Conservation (phyloP, 129 eudicot species). For the Tagetes patula region DNA sequence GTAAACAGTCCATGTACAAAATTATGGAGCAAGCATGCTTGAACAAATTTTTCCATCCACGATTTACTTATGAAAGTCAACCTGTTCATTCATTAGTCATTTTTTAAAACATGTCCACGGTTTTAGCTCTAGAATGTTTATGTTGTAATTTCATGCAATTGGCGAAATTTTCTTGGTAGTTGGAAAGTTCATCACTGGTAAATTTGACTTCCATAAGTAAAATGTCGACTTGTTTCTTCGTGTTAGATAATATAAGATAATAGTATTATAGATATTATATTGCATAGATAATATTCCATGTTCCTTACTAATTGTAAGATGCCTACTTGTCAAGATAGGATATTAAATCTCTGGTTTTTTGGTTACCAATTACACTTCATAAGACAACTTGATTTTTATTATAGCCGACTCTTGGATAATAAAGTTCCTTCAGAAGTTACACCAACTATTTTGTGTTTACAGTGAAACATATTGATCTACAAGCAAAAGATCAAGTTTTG, state of each 20-base stretch:
- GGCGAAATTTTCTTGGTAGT: neutral
- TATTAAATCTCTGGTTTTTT: too few relatives aligned
- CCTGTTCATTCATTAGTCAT: neutral
- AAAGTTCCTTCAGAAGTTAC: neutral
- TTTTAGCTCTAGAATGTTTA: neutral
- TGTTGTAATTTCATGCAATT: neutral
- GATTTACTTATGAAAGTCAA: slow-evolving; percentile 12
- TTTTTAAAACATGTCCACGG: neutral
- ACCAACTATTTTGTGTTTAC: neutral
- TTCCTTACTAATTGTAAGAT: too few relatives aligned
- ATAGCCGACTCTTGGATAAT: neutral
- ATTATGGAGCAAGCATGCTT: neutral
- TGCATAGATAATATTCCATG: too few relatives aligned
- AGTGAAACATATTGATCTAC: neutral
- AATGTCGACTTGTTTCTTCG: neutral
- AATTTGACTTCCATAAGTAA: neutral
- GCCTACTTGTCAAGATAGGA: too few relatives aligned
- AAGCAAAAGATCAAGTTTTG: neutral
- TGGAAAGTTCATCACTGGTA: neutral
- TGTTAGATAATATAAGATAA: too few relatives aligned
- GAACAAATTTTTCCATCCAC: neutral
- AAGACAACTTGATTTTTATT: neutral
- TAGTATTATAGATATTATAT: too few relatives aligned
- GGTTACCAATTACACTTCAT: too few relatives aligned
- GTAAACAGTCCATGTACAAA: neutral